Evolutionary conservation across 805 yeast genomes (phyloP), one percentile per base, ranked within the genome.

Genomic region (Debaryomyces tyrocola): DNA sequence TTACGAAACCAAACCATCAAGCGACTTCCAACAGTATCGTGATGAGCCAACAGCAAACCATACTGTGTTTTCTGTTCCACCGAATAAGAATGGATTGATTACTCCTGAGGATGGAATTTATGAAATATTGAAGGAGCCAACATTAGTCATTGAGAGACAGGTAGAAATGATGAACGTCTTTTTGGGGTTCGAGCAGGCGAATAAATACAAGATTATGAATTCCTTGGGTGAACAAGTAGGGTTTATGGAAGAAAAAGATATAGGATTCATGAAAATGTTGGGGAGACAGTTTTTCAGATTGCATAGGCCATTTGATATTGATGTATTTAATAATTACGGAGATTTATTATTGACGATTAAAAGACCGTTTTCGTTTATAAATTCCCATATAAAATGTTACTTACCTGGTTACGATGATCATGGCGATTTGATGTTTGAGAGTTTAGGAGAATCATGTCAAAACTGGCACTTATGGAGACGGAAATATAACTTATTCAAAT

Each of bases 401-500:
- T 63, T 85, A 40, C 95, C 96, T 0, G 77, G 80, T 1, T 64
- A 66, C 43, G 71, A 64, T 47, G 43, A 48, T 5, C 53, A 67
- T 33, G 70, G 74, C 40, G 58, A 68, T 18, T 54, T 67, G 9
- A 67, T 73, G 47, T 65, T 67, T 34, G 80, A 76, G 40, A 69
- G 68, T 11, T 70, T 94, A 15, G 98, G 98, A 1, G 97, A 92
- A 62, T 79, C 89, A 21, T 82, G 87, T 4, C 99, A 94, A 65
- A 84, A 86, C 53, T 94, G 97, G 97, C 98, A 94, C 69, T 72
- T 85, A 36, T 91, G 97, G 96, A 78, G 98, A 61, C 75, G 99
- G 47, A 70, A 85, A 41, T 94, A 94, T 65, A 89, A 91, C 58
- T 70, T 94, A 55, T 94, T 88, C 61, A 72, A 78, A 53, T 63